phyloP scores from a whole-genome alignment of 1,139 yeast species.

The Pichia sp. region DNA sequence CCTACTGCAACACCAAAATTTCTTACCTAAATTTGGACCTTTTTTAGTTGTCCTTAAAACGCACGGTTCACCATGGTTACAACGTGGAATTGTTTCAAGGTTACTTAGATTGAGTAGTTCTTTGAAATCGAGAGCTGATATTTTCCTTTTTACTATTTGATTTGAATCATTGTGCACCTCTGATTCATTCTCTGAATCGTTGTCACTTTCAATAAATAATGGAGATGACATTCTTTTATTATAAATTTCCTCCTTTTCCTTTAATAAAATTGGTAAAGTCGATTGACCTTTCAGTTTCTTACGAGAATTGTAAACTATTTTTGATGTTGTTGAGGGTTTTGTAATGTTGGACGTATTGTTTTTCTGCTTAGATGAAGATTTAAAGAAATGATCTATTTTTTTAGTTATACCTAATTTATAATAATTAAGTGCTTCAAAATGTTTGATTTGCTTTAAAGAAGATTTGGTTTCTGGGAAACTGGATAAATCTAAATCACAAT shows the following conservation, averaged over 20 bases:
- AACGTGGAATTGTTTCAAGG: slow-evolving; percentile 31
- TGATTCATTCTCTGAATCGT: slow-evolving; percentile 7
- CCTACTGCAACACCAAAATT: slow-evolving; percentile 50
- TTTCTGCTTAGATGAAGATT: slow-evolving; percentile 6
- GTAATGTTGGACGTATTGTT: background rate
- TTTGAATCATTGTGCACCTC: background rate
- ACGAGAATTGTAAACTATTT: slow-evolving; percentile 20
- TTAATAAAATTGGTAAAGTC: slow-evolving; percentile 26
- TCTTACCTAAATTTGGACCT: slow-evolving; percentile 40
- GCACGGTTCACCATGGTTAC: slow-evolving; percentile 46
- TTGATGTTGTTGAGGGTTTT: background rate
- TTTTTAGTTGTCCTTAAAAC: slow-evolving; percentile 43
- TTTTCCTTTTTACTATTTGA: slow-evolving; percentile 1
- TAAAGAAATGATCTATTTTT: slow-evolving; percentile 45
- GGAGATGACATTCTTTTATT: slow-evolving; percentile 1
- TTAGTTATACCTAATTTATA: slow-evolving; percentile 48
- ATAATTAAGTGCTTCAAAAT: slow-evolving; percentile 50
- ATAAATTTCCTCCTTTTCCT: slow-evolving; percentile 1
- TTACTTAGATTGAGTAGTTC: slow-evolving; percentile 5
- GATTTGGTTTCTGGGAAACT: background rate
- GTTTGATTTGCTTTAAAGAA: slow-evolving; percentile 19
- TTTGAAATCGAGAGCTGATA: slow-evolving; percentile 16
- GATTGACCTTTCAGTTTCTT: slow-evolving; percentile 22
- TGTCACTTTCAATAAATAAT: slow-evolving; percentile 17
- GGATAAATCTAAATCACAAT: slow-evolving; percentile 46